Evolutionary conservation across 2,329 filamentous ascomycete genomes (phyloP), one percentile per base, ranked within the genome.

Genomic region (Elsinoe perseae): DNA sequence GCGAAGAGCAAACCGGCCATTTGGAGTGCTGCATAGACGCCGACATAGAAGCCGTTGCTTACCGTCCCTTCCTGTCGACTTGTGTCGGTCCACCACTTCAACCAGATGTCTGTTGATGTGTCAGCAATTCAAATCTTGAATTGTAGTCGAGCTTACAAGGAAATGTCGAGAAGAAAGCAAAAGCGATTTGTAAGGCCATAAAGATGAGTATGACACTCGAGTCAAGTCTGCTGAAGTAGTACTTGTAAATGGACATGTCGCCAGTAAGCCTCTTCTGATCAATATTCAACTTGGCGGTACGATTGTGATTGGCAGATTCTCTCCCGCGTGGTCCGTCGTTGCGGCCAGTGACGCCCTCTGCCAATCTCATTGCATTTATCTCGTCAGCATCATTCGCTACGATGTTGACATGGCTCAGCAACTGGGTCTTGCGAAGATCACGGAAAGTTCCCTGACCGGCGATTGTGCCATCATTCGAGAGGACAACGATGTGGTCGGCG

Each of bases 401-500:
- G 40, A 25, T 23, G 18, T 44, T 21, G 23, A 25, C 23, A n/a
- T 44, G 40, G 23, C 23, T 25, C 40, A 44, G 23, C 7, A 50
- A 3, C 12, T 30, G 12, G 32, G 44, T 18, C 44, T 50, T 18
- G 21, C 27, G 44, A 25, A 50, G 14, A 9, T 32, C 16, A 9
- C 2, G n/a, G 27, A 25, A 50, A 7, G 44, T 16, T 9, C 44
- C 44, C 61, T 74, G 72, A 57, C 76, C 73, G 8, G 59, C 44
- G 16, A 76, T 36, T 5, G 63, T 64, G 10, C 74, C 74, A 5
- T 68, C 61, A n/a, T 62, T 60, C 30, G 69, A 65, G 21, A 77
- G 63, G 4, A 69, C 69, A 23, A 76, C 61, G 44, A 76, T 71
- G 32, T 73, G 65, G 59, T 77, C 73, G 4, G 70, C 67, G 9